Conservation (phyloP, 2,329 filamentous ascomycete species). For the Ambrosiella beaveri region DNA sequence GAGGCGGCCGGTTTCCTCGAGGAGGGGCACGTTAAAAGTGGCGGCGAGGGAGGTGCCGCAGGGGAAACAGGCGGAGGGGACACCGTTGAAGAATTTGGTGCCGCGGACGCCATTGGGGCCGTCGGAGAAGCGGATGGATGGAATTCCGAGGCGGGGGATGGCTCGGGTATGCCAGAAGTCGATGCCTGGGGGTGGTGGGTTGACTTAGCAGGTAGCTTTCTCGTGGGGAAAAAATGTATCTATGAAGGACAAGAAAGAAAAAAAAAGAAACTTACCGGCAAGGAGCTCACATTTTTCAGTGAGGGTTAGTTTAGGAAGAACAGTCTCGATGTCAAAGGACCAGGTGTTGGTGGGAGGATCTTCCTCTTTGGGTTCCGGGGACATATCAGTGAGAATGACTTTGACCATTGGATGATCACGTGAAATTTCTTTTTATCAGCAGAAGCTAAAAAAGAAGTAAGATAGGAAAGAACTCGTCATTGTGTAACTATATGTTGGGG, state of each 20-base stretch:
- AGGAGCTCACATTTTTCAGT: constrained; percentile 66
- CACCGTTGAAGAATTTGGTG: constrained; percentile 41
- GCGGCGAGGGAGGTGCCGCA: constrained; percentile 63
- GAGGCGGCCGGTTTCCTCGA: constrained; percentile 50
- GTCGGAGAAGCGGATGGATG: constrained; percentile 62
- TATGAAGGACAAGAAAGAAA: constrained; percentile 14
- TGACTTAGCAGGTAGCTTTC: constrained; percentile 38
- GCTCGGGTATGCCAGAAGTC: constrained; percentile 39
- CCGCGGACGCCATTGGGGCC: constrained; percentile 62
- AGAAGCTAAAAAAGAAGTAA: background rate
- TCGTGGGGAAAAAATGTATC: background rate
- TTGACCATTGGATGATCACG: background rate
- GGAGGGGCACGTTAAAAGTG: constrained; percentile 63
- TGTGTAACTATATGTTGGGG: background rate
- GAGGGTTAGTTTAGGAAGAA: constrained; percentile 53
- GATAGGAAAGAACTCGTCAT: background rate
- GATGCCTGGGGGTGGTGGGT: constrained; percentile 35
- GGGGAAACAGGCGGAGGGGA: constrained; percentile 52
- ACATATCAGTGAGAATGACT: background rate
- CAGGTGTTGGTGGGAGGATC: background rate
- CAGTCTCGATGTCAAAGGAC: constrained; percentile 33
- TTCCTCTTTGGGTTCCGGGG: background rate
- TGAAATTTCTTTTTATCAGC: background rate
- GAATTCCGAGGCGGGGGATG: constrained; percentile 43
- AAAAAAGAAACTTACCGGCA: constrained; percentile 36